Evolutionary conservation across 192 early-diverging fungal species (phyloP), one percentile per base, ranked within the genome.

Genomic region (Podila epicladia): DNA sequence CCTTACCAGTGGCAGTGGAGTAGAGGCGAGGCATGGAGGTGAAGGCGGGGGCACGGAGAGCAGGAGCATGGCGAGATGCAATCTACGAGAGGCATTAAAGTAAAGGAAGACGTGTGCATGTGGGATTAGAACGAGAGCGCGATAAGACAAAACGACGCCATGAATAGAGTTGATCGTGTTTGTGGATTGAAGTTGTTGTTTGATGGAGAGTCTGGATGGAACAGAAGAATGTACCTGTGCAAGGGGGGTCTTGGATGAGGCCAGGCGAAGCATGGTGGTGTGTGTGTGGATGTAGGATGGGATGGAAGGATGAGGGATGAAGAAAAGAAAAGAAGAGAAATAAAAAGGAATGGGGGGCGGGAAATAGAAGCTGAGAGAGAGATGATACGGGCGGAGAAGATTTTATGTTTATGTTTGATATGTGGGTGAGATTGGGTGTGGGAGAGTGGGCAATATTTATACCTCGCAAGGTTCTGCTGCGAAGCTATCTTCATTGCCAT

Each of bases 11-110:
- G 50, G 75, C 55, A 38, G 75, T 79, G 61, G 75, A 79, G 65
- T 79, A 79, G 65, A 79, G 75, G 53, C 75, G 64, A 58, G 75
- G 75, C 75, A 79, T 68, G n/a, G 75, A 79, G 22, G 69, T 72
- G 70, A 79, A 79, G 26, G 65, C 70, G 38, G 75, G 75, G 29
- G 75, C 75, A 58, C 75, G 75, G 33, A 79, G 60, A 26, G 69
- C 55, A 20, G 59, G 69, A 22, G 61, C 75, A 79, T 79, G 75
- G 61, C 75, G 75, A 50, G 75, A 50, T 62, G 75, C 75, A 72
- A 79, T 79, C 75, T 79, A 79, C 4, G 17, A 19, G 11, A 24
- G 3, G 26, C 22, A 41, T 29, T n/a, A 19, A 48, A 37, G n/a
- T 13, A 15, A 64, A 37, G 32, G 29, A 6, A 29, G 22, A 50